These are phyloP conservation scores for Casuarina cunninghamiana DNA, from an alignment of 306 rosid species.

Conservation along the genomic window DNA sequence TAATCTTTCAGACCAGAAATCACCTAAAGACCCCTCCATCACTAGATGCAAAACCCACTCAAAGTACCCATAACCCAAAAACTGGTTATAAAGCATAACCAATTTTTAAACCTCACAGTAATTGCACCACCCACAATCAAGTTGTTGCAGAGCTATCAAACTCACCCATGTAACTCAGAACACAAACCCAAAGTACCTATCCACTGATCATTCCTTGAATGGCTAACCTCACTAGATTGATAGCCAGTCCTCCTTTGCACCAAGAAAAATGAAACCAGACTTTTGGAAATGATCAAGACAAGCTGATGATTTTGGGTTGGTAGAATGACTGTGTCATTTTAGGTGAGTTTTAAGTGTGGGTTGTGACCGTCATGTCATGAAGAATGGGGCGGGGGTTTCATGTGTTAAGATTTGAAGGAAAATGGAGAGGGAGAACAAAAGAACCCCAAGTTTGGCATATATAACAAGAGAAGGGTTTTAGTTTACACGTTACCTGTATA, in stretches of 20 bases:
- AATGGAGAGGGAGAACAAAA: neutral
- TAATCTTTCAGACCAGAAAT: too few species aligned
- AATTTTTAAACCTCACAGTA: neutral
- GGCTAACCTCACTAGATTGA: neutral
- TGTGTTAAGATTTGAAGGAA: neutral
- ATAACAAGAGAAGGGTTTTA: neutral
- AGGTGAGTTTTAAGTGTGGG: neutral
- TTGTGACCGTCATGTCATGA: neutral
- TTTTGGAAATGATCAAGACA: neutral
- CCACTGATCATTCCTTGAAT: neutral
- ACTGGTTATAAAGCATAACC: neutral
- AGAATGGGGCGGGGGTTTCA: neutral
- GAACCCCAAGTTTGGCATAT: too few species aligned
- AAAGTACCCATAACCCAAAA: neutral
- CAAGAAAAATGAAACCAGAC: neutral
- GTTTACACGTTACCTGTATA: neutral
- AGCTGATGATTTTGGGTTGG: neutral
- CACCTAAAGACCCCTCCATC: neutral
- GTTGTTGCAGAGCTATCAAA: neutral
- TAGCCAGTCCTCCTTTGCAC: neutral
- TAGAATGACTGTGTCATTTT: neutral
- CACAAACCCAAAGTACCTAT: neutral
- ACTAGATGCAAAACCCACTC: neutral
- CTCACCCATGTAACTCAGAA: neutral
- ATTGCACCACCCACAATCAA: neutral